Evolutionary conservation across 116 monocot species (phyloP), one percentile per base, ranked within the genome.

Genomic region (Zostera marina): DNA sequence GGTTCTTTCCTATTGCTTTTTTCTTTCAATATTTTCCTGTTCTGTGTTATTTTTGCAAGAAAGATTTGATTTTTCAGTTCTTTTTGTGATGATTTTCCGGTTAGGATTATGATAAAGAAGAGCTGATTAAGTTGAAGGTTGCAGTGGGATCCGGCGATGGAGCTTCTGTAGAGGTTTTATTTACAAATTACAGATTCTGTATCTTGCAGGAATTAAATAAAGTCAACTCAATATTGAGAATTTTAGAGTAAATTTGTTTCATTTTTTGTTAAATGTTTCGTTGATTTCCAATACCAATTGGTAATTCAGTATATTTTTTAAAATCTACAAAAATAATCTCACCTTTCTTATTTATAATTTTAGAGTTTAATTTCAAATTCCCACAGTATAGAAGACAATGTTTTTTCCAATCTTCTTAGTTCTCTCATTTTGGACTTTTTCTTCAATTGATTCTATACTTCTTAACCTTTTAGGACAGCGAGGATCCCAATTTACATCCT

Each of bases 71-170:
- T 67, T 64, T 24, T 53, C 0, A n/a, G n/a, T 52, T 20, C 32
- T 67, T 4, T 8, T 44, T 60, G 45, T 59, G 48, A 23, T 69
- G 61, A 13, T 57, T 15, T 39, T 4, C 25, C 47, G 9, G 42
- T 47, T 42, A 88, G 88, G 44, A 44, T 9, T 49, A 17, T 44
- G 88, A 88, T 63, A 77, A 81, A 76, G 74, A 87, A 12, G 59
- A 63, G n/a, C 54, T 92, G 61, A 78, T 63, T 68, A 83, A 74
- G 19, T 56, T 78, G 41, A 70, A 67, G 47, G 52, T 49, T 47
- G 64, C 41, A 55, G 58, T 47, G 25, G 41, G 70, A 4, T 26
- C 49, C 17, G 47, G 25, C 44, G n/a, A 42, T 12, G 39, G 40
- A 24, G 12, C 16, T 17, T 41, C 66, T 4, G 15, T 47, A 4